A percentile compares a stretch with the other conserved stretches of the same genome.
Evolutionary conservation across 306 rosid species (phyloP).

Genomic region (Comarum palustre): DNA sequence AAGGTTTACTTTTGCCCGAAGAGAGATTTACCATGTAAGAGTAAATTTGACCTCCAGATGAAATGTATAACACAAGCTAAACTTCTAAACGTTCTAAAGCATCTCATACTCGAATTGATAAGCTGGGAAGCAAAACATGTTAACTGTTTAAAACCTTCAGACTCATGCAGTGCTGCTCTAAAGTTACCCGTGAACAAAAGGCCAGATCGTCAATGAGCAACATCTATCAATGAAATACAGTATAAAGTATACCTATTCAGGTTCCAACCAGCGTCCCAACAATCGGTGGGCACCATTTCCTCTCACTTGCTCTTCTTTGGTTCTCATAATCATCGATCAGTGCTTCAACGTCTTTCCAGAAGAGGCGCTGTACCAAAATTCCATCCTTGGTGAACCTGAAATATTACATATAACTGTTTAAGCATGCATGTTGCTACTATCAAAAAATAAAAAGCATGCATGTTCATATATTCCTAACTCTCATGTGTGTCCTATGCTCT

Average conservation of each 20-base stretch:
- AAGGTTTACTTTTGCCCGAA: background rate
- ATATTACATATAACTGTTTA: background rate
- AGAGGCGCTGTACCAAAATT: slow-evolving; percentile 50
- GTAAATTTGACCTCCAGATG: background rate
- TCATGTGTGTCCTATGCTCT: background rate
- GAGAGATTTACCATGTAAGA: background rate
- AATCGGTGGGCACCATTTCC: background rate
- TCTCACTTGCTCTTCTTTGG: slow-evolving; percentile 50
- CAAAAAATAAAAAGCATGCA: too few relatives aligned
- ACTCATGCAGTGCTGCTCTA: background rate
- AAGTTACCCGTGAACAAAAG: background rate
- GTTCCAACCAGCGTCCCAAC: slow-evolving; percentile 16
- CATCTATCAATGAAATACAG: background rate
- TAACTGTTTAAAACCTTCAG: background rate
- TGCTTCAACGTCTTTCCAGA: slow-evolving; percentile 55
- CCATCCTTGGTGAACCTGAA: slow-evolving; percentile 61
- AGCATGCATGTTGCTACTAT: slow-evolving; percentile 4
- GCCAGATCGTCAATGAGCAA: background rate
- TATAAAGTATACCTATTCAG: slow-evolving; percentile 15
- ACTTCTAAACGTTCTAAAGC: background rate
- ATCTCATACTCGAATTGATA: background rate
- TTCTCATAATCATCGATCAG: slow-evolving; percentile 35
- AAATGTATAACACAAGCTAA: background rate
- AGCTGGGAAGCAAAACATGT: background rate
- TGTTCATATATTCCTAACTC: background rate